Percentiles rank a stretch among this genome's conserved stretches.
These are phyloP conservation scores for Boletus nobilissimus DNA, from an alignment of 1,284 basidiomycete genomes.

Conservation along the genomic window DNA sequence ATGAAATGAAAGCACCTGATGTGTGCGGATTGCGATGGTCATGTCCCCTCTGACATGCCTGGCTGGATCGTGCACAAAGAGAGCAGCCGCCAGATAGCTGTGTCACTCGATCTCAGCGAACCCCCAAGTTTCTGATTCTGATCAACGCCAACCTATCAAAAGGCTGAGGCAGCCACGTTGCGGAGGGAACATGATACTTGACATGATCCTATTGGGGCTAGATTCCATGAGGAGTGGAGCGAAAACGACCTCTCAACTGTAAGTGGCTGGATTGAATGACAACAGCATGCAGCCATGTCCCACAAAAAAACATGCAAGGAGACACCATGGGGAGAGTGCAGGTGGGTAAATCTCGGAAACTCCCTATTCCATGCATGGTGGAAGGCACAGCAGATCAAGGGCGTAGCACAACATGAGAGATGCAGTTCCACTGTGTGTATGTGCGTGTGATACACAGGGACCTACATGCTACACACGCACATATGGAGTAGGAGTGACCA, in stretches of 20 bases:
- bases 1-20: slow-evolving; percentile 29
- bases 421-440: not conserved
- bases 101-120: slow-evolving; percentile 45
- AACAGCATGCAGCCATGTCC: slow-evolving; percentile 12
- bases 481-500: slow-evolving; percentile 12
- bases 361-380: slow-evolving; percentile 1
- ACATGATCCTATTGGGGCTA: slow-evolving; percentile 21
- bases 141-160: not conserved
- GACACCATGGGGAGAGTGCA: not conserved
- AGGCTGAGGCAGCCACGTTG: slow-evolving; percentile 13
- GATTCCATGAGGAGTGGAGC: slow-evolving; percentile 37
- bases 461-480: slow-evolving; percentile 23
- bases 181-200: slow-evolving; percentile 23
- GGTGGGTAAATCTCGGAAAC: slow-evolving; percentile 20
- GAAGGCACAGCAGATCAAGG: not conserved
- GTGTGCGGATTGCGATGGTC: slow-evolving; percentile 15
- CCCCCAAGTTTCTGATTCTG: slow-evolving; percentile 17
- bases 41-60: not conserved
- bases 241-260: not conserved
- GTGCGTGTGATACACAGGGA: not conserved
- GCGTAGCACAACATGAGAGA: slow-evolving; percentile 13
- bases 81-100: slow-evolving; percentile 25
- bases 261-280: slow-evolving; percentile 4
- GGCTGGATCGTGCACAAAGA: slow-evolving; percentile 10
- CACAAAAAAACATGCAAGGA: slow-evolving; percentile 1